Percentiles rank a stretch among this genome's conserved stretches.
Evolutionary conservation across 2,329 filamentous ascomycete genomes (phyloP).

Genomic region (Penicillium italicum): DNA sequence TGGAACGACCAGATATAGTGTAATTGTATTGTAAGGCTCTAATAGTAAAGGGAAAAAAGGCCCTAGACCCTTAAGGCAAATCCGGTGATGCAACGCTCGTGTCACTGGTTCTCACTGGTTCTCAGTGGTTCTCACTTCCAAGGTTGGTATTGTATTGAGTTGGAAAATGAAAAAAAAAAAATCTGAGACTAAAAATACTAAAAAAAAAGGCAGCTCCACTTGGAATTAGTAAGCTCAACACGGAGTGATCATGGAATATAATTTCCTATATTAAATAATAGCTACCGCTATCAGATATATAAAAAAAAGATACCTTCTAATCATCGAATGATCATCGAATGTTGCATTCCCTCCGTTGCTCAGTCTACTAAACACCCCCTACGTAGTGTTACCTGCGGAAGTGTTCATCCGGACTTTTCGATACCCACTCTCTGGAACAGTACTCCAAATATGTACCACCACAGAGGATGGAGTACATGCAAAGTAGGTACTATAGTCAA

Average conservation of each 20-base stretch:
- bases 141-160: background rate
- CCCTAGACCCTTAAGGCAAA: slow-evolving; percentile 7
- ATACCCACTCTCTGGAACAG: background rate
- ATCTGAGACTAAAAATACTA: background rate
- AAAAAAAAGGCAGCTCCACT: background rate
- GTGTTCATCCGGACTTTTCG: background rate
- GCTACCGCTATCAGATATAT: no score
- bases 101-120: slow-evolving; percentile 11
- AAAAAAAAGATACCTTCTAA: no score
- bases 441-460: background rate
- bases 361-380: background rate
- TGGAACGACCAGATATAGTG: background rate
- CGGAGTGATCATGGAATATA: no score
- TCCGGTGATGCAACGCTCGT: slow-evolving; percentile 24
- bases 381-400: background rate
- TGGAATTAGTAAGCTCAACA: background rate
- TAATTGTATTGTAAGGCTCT: background rate
- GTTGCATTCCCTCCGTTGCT: slow-evolving; percentile 7
- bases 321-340: no score
- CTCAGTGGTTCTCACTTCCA: background rate
- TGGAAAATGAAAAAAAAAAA: background rate
- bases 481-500: background rate
- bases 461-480: background rate
- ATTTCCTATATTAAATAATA: no score
- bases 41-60: background rate